Percentiles rank a stretch among this genome's conserved stretches.
These are phyloP conservation scores for Stramenopiles sp. DNA, from an alignment of 352 stramenopile genomes.

Conservation along the genomic window DNA sequence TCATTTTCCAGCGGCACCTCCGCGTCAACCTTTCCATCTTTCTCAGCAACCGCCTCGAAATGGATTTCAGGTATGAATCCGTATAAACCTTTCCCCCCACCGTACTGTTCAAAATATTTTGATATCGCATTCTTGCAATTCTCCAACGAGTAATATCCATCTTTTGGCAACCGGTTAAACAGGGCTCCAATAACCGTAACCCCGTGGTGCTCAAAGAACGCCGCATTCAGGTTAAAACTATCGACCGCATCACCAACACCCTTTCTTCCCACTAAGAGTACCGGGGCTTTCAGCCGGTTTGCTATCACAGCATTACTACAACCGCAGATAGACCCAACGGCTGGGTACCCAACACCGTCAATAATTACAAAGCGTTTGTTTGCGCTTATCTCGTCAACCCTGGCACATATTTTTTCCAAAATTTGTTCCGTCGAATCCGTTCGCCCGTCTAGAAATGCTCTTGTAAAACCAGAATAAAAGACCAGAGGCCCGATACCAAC, in stretches of 20 bases:
- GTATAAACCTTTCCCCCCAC: no score
- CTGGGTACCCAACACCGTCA: constrained; percentile 88
- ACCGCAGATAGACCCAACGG: constrained; percentile 58
- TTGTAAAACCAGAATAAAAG: constrained; percentile 88
- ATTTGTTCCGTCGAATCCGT: constrained; percentile 55
- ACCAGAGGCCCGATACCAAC: constrained; percentile 76
- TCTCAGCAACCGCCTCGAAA: no score
- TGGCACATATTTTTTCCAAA: constrained; percentile 46
- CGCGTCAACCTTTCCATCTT: no score
- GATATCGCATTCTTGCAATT: constrained; percentile 63
- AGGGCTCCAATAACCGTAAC: constrained; percentile 81
- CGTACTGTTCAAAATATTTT: constrained; percentile 71
- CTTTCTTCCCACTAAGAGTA: constrained; percentile 78
- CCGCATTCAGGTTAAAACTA: constrained; percentile 87
- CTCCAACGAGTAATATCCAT: constrained; percentile 81
- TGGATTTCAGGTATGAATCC: no score
- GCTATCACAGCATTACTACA: constrained; percentile 60
- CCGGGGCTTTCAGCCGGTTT: constrained; percentile 36
- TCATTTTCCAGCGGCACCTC: no score
- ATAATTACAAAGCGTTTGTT: constrained; percentile 78
- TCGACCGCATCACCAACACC: constrained; percentile 91
- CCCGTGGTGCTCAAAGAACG: constrained; percentile 66
- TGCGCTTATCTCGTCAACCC: constrained; percentile 58
- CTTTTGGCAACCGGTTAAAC: constrained; percentile 74
- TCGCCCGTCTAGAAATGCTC: constrained; percentile 75